Base-by-base conservation (phyloP, 129 eudicot species). In the Tanacetum coccineum region DNA sequence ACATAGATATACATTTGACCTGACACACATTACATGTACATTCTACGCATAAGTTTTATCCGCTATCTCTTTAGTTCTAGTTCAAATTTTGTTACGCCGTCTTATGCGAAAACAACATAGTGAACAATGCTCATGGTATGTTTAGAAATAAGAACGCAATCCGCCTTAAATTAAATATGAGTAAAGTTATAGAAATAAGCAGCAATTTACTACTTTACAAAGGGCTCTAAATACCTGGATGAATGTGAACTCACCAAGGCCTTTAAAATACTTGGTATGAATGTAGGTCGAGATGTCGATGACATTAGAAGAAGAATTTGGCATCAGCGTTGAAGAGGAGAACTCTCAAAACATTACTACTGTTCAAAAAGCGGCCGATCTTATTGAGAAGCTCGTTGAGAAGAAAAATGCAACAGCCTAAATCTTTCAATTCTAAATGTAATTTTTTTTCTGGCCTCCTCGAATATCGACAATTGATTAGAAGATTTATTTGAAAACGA, bases 351-450 rank as follows among this genome's bases (percentile, higher is more conserved):
- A 76, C 82, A 88, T 88, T 47, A 80, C 87, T 1, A 80, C 84
- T 4, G 79, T 88, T 46, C 85, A 83, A 83, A 89, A 85, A 74
- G 96, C 96, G 13, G 92, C 96, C 11, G 89, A 88, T 14, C 74
- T 88, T 76, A 85, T 83, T 6, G 87, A 88, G 9, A 73, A 76
- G 13, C 92, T 88, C n/a, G 81, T 80, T 8, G 79, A 70, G 62
- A 84, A 87, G 81, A 82, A 82, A 67, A 68, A 76, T 19, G 64
- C 75, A 57, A 64, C 71, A 3, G 70, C 80, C 0, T 75, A 61
- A 75, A 49, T 32, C 39, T 32, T 12, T 17, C 15, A 45, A 67
- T 26, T 8, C 50, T 58, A 20, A 30, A 65, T 48, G 49, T 60
- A 50, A 51, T 13, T 68, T 9, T 61, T n/a, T 73, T 59, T 39